phyloP scores from a whole-genome alignment of 2,329 filamentous ascomycete genomes.

The Monosporascus sp. region DNA sequence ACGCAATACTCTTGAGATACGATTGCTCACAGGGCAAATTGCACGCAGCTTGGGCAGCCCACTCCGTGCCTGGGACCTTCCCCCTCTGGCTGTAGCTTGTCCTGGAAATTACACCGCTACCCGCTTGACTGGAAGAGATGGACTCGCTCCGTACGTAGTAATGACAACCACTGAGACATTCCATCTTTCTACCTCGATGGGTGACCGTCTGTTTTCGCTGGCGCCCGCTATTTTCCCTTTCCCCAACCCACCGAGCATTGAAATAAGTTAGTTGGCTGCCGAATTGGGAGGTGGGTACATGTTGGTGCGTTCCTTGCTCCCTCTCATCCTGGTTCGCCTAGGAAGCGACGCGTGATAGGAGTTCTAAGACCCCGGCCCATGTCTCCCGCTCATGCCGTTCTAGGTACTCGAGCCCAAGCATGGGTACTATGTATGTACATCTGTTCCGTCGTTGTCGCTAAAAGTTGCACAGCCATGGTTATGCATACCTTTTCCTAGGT shows the following conservation, averaged over 20 bases:
- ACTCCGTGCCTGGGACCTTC: not conserved
- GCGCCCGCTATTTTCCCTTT: not conserved
- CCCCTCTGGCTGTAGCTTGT: not conserved
- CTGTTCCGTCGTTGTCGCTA: too few species aligned
- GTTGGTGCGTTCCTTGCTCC: not conserved
- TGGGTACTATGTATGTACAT: not conserved
- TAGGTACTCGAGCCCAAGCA: too few species aligned
- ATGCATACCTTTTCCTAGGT: too few species aligned
- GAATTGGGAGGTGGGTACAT: not conserved
- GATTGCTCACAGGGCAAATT: not conserved
- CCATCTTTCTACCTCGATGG: too few species aligned
- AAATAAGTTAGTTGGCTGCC: not conserved
- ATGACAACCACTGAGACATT: too few species aligned
- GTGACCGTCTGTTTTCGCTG: not conserved
- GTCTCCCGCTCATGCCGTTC: not conserved
- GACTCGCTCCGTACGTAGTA: too few species aligned
- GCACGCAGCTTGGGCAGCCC: not conserved
- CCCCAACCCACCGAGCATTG: not conserved
- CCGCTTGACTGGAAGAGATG: too few species aligned
- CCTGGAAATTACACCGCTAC: not conserved
- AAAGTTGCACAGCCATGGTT: too few species aligned
- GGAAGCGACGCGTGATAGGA: not conserved
- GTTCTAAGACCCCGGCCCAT: not conserved
- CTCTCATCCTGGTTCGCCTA: not conserved
- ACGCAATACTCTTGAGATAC: not conserved